Base-by-base conservation (phyloP, 2,329 filamentous ascomycete species). In the Uncinocarpus reesii region DNA sequence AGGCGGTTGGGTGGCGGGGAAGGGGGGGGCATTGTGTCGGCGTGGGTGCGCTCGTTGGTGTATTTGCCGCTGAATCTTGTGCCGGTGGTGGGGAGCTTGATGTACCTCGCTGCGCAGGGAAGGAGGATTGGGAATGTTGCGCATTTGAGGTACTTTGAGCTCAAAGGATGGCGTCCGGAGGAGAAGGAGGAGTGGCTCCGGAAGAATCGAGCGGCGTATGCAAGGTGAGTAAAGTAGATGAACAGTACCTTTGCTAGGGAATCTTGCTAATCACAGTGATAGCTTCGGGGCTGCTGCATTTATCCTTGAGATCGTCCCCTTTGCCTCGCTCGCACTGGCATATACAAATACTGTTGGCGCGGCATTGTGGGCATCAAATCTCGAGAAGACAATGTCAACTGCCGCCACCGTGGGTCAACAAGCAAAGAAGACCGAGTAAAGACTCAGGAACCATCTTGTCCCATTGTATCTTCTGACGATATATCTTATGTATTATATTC, bases 301-400 rank as follows among this genome's bases (percentile, higher is more conserved):
- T 41, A 67, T 92, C 0, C 74, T 95, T 3, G 88, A 95, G 63
- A 83, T 95, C 72, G 69, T 95, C 1, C 90, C 90, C 0, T 70
- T 95, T 52, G 79, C 76, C 5, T 89, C 85, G 4, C 83, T 95
- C 46, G 75, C 90, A 52, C 94, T 95, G 60, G 77, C 84, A 0
- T 95, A 93, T 64, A 95, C 88, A 13, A 95, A 95, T 64, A 84
- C 86, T 1, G 87, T 94, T 50, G 90, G 88, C 6, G 90, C 89
- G 47, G 90, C 90, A 6, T 70, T 96, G n/a, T 95, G 88, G 88
- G 89, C 90, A 34, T 85, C 86, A 15, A 88, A 93, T 64, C 78
- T 93, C 50, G 87, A 93, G 64, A 68, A 65, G 48, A 48, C 52
- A 23, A 52, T 54, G 55, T 56, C 29, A 56, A 64, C 61, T 24